Conservation (phyloP, 2,329 filamentous ascomycete genomes). For the Verticillium albo-atrum region DNA sequence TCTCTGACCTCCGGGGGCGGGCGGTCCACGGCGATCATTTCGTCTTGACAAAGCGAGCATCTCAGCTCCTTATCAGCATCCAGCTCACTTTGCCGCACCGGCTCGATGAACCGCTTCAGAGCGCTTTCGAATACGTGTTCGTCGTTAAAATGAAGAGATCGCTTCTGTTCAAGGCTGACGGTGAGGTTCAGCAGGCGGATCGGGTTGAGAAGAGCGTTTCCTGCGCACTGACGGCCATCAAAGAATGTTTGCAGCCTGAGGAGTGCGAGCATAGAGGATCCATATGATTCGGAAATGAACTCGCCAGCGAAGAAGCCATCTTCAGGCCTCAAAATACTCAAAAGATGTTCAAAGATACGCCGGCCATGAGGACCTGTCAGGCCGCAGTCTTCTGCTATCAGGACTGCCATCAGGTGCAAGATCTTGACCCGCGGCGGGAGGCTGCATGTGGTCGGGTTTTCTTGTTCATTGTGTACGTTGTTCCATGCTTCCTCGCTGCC, state of each 20-base stretch:
- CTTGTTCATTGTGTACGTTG: not conserved
- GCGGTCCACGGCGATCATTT: not conserved
- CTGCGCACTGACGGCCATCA: not conserved
- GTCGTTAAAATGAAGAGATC: not conserved
- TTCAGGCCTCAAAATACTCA: not conserved
- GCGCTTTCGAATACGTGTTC: not conserved
- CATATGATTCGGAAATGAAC: not conserved
- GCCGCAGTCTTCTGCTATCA: not conserved
- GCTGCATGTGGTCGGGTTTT: not conserved
- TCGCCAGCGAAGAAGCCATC: not conserved
- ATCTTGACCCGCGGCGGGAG: not conserved
- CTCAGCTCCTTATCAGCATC: not conserved
- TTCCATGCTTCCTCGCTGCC: not conserved
- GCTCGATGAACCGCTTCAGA: not conserved
- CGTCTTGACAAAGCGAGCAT: not conserved
- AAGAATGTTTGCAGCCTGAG: not conserved
- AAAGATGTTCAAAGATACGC: not conserved
- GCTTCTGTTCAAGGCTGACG: not conserved
- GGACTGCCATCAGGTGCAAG: not conserved
- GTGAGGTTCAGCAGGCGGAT: not conserved
- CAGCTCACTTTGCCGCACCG: not conserved
- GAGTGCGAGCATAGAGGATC: not conserved
- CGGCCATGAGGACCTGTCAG: not conserved
- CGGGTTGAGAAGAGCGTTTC: not conserved
- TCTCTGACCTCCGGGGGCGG: not conserved